phyloP scores from a whole-genome alignment of 805 yeast genomes.

The Candida corydali region DNA sequence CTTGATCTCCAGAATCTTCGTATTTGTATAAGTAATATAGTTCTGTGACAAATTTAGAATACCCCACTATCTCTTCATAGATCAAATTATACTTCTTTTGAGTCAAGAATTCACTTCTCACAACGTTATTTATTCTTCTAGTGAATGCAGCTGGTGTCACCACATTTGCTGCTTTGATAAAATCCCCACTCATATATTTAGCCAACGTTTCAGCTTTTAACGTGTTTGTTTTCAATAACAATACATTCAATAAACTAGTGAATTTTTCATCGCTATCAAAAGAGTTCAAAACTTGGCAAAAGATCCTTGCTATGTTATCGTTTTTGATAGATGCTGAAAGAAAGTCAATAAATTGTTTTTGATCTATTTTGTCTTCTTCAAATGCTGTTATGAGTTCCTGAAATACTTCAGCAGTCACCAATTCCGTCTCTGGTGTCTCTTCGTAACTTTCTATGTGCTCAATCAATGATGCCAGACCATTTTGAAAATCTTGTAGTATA shows the following conservation, averaged over 20 bases:
- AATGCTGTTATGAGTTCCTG: conserved; percentile 29
- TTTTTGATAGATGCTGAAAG: conserved; percentile 24
- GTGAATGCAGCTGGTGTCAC: conserved; percentile 32
- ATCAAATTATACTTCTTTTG: conserved; percentile 61
- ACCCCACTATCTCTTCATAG: conserved; percentile 78
- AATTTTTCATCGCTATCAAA: conserved; percentile 27
- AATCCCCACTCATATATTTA: conserved; percentile 23
- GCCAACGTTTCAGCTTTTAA: conserved; percentile 32
- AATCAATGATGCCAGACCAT: conserved; percentile 29
- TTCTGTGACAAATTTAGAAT: conserved; percentile 55
- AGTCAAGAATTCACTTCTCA: conserved; percentile 43
- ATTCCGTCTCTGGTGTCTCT: conserved; percentile 14
- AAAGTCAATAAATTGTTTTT: conserved; percentile 17
- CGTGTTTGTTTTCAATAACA: conserved; percentile 20
- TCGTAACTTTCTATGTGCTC: conserved; percentile 26
- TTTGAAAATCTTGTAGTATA: conserved; percentile 28
- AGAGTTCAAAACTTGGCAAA: conserved; percentile 36
- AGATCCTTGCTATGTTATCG: conserved; percentile 28
- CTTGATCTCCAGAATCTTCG: conserved; percentile 36
- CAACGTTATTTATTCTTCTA: conserved; percentile 30
- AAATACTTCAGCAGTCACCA: conserved; percentile 22
- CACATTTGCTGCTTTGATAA: conserved; percentile 21
- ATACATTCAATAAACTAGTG: conserved; percentile 17
- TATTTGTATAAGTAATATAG: conserved; percentile 36
- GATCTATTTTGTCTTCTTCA: conserved; percentile 16